These are phyloP conservation scores for Saccharum hybrid DNA, from an alignment of 202 grass and related monocot species.

Conservation along the genomic window DNA sequence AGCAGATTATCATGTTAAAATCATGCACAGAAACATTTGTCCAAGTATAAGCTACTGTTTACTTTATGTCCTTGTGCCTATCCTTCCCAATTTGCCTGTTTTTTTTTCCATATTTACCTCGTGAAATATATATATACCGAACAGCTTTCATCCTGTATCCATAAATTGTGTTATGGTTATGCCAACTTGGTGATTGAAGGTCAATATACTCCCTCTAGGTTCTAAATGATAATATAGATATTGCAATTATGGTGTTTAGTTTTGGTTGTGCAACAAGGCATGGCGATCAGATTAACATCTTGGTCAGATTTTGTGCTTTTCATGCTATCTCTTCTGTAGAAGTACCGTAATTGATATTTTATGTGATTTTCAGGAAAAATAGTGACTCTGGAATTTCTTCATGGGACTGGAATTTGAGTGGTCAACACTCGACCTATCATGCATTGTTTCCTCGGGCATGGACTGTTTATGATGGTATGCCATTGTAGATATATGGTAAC, in stretches of 20 bases:
- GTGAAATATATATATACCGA: slow-evolving; percentile 26
- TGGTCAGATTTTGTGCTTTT: slow-evolving; percentile 28
- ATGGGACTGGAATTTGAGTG: slow-evolving; percentile 97
- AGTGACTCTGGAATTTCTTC: slow-evolving; percentile 90
- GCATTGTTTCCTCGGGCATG: slow-evolving; percentile 96
- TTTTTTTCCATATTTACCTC: neutral
- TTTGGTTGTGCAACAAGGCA: neutral
- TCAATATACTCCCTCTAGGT: slow-evolving; percentile 16
- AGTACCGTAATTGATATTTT: slow-evolving; percentile 29
- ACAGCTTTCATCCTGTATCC: slow-evolving; percentile 10
- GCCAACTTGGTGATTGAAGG: slow-evolving; percentile 6
- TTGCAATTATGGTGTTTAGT: slow-evolving; percentile 31
- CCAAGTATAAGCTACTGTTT: slow-evolving; percentile 1
- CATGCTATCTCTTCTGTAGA: slow-evolving; percentile 1
- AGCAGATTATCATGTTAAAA: neutral
- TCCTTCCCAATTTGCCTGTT: neutral
- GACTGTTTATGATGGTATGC: slow-evolving; percentile 98
- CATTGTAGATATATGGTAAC: slow-evolving; percentile 27
- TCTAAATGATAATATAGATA: slow-evolving; percentile 24
- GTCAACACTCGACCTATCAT: slow-evolving; percentile 98
- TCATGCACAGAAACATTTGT: neutral
- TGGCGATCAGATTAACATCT: neutral
- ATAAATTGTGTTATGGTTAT: slow-evolving; percentile 26
- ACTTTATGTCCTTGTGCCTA: slow-evolving; percentile 15
- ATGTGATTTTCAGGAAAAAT: slow-evolving; percentile 65